These are phyloP conservation scores for Atkinsonella texensis DNA, from an alignment of 2,329 filamentous ascomycete genomes.

Conservation along the genomic window DNA sequence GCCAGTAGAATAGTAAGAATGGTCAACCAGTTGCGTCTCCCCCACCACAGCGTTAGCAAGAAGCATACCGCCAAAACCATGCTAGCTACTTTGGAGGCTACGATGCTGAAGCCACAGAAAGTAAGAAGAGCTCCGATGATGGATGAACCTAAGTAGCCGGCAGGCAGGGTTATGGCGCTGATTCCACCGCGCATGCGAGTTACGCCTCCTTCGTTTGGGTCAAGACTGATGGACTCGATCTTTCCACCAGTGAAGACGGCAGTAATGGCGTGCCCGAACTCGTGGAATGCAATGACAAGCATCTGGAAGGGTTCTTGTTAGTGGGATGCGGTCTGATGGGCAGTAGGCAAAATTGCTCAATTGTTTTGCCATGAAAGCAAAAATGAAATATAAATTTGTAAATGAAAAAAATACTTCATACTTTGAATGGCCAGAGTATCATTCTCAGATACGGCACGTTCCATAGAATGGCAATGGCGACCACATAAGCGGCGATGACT, in stretches of 20 bases:
- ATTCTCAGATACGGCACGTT: slow-evolving; percentile 66
- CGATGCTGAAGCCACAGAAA: slow-evolving; percentile 72
- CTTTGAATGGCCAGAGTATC: slow-evolving; percentile 72
- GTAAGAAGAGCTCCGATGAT: slow-evolving; percentile 67
- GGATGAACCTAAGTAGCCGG: slow-evolving; percentile 66
- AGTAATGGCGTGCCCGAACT: slow-evolving; percentile 64
- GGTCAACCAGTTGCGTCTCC: slow-evolving; percentile 65
- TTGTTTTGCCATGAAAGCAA: background rate
- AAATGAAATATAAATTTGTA: background rate
- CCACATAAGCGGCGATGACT: slow-evolving; percentile 58
- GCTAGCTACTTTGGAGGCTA: slow-evolving; percentile 68
- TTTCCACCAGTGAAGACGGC: slow-evolving; percentile 60
- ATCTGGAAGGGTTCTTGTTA: slow-evolving; percentile 35
- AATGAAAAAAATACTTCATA: slow-evolving; percentile 17
- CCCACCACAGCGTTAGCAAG: slow-evolving; percentile 73
- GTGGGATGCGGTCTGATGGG: background rate
- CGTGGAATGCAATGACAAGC: slow-evolving; percentile 75
- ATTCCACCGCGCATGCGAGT: slow-evolving; percentile 67
- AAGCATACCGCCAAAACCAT: slow-evolving; percentile 64
- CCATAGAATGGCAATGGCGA: slow-evolving; percentile 66
- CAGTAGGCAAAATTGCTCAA: background rate
- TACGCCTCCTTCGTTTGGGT: slow-evolving; percentile 68
- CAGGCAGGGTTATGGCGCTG: slow-evolving; percentile 58
- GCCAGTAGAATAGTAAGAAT: slow-evolving; percentile 58
- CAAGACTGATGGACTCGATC: slow-evolving; percentile 63